Percentiles rank a stretch among this genome's conserved stretches.
Conservation (phyloP, 2,329 filamentous ascomycete genomes). For the Aspergillus glaucus region DNA sequence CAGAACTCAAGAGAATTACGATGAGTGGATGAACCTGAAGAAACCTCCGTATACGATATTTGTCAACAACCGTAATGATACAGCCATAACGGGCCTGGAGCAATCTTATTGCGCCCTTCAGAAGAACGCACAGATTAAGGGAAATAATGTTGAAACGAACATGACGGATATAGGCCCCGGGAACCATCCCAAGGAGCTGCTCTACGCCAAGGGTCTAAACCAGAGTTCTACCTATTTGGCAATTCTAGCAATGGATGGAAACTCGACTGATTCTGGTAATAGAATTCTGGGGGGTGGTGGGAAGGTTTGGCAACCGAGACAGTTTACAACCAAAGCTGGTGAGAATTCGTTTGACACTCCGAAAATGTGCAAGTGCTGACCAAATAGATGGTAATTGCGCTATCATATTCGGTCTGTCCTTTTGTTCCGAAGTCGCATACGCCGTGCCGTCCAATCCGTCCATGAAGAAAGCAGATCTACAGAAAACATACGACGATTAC, state of each 20-base stretch:
- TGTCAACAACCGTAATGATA: conserved; percentile 56
- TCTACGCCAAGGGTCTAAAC: conserved; percentile 73
- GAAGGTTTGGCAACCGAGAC: conserved; percentile 62
- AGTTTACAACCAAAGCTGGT: conserved; percentile 76
- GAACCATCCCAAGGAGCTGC: conserved; percentile 74
- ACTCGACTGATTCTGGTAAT: conserved; percentile 48
- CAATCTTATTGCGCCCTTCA: conserved; percentile 78
- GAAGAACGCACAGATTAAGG: conserved; percentile 59
- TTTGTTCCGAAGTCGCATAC: conserved; percentile 62
- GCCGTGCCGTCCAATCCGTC: conserved; percentile 79
- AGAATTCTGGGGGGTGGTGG: conserved; percentile 65
- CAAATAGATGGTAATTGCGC: not conserved
- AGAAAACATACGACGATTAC: conserved; percentile 69
- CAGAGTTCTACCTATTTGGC: conserved; percentile 64
- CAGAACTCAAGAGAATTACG: conserved; percentile 43
- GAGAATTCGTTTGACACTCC: conserved; percentile 25
- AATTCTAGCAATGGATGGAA: conserved; percentile 60
- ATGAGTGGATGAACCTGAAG: conserved; percentile 52
- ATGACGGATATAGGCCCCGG: conserved; percentile 65
- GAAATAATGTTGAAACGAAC: conserved; percentile 52
- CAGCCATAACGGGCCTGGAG: conserved; percentile 60
- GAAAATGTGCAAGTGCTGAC: not conserved
- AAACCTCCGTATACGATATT: conserved; percentile 69
- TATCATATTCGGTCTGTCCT: not conserved
- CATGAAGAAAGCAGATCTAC: conserved; percentile 56